phyloP scores from a whole-genome alignment of 176 grass and related monocot genomes.

The Oryza glumipatula region DNA sequence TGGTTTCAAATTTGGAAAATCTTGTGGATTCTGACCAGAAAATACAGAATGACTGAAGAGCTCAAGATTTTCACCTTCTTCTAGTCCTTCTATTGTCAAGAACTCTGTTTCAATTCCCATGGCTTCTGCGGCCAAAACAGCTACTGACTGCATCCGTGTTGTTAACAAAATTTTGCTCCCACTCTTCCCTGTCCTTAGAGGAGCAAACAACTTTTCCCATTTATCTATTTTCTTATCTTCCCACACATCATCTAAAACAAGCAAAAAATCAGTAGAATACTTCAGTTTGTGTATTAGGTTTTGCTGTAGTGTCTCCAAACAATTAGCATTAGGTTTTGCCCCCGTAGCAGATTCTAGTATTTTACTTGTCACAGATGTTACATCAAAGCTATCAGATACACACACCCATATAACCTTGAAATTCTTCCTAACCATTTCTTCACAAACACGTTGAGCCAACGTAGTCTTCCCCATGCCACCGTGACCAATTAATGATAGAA shows the following conservation, averaged over 20 bases:
- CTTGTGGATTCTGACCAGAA: not conserved
- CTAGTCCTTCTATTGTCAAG: slow-evolving; percentile 23
- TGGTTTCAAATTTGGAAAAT: not conserved
- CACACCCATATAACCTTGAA: slow-evolving; percentile 41
- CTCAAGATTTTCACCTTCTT: slow-evolving; percentile 6
- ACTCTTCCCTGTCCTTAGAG: slow-evolving; percentile 26
- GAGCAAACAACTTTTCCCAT: slow-evolving; percentile 46
- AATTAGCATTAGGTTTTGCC: not conserved
- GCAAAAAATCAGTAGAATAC: slow-evolving; percentile 9
- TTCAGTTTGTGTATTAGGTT: slow-evolving; percentile 15
- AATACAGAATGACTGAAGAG: slow-evolving; percentile 46
- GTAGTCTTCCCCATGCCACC: slow-evolving; percentile 55
- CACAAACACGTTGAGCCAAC: slow-evolving; percentile 25
- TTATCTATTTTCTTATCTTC: slow-evolving; percentile 9
- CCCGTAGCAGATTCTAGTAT: not conserved
- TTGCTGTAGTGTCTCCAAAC: slow-evolving; percentile 39
- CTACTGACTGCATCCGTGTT: slow-evolving; percentile 22
- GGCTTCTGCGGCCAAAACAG: not conserved
- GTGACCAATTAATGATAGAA: slow-evolving; percentile 44
- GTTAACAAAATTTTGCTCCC: slow-evolving; percentile 61
- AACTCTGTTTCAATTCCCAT: not conserved
- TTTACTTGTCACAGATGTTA: not conserved
- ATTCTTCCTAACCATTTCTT: not conserved
- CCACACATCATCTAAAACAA: slow-evolving; percentile 63
- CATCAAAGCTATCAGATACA: slow-evolving; percentile 43